Evolutionary conservation across 805 yeast genomes (phyloP).

Genomic region (Candida alai): DNA sequence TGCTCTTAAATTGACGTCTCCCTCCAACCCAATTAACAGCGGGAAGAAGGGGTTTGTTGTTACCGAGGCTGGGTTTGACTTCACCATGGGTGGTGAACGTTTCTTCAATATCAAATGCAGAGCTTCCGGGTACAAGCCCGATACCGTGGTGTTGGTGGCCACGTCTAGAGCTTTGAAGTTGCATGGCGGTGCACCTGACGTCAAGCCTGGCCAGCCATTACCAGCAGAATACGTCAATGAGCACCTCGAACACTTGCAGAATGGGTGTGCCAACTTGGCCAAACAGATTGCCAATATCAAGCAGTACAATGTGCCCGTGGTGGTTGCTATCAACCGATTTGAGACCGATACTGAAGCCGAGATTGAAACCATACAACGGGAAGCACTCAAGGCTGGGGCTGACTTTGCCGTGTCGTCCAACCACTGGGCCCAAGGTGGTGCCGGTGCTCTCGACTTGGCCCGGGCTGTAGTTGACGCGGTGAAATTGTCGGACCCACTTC

Average conservation of each 20-base stretch:
- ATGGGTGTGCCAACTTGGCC: constrained; percentile 83
- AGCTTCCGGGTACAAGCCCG: constrained; percentile 82
- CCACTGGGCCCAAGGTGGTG: constrained; percentile 96
- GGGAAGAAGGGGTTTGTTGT: constrained; percentile 76
- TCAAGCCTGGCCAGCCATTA: constrained; percentile 85
- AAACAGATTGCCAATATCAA: constrained; percentile 87
- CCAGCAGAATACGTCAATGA: constrained; percentile 80
- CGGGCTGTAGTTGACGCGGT: constrained; percentile 76
- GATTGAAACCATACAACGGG: constrained; percentile 72
- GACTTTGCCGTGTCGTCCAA: constrained; percentile 82
- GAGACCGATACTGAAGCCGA: constrained; percentile 79
- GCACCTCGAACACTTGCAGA: constrained; percentile 69
- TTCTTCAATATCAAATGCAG: constrained; percentile 95
- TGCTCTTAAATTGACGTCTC: constrained; percentile 79
- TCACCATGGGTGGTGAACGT: constrained; percentile 99
- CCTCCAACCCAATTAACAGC: constrained; percentile 40
- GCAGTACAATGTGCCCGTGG: constrained; percentile 84
- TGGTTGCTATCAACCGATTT: constrained; percentile 90
- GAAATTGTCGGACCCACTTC: constrained; percentile 23
- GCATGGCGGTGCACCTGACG: constrained; percentile 97
- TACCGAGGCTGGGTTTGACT: constrained; percentile 98
- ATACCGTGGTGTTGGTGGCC: constrained; percentile 89
- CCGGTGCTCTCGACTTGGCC: constrained; percentile 83
- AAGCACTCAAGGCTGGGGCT: constrained; percentile 90
- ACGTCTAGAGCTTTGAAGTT: constrained; percentile 95